These are phyloP conservation scores for Talaromyces funiculosus DNA, from an alignment of 2,329 filamentous ascomycete genomes.

Conservation along the genomic window DNA sequence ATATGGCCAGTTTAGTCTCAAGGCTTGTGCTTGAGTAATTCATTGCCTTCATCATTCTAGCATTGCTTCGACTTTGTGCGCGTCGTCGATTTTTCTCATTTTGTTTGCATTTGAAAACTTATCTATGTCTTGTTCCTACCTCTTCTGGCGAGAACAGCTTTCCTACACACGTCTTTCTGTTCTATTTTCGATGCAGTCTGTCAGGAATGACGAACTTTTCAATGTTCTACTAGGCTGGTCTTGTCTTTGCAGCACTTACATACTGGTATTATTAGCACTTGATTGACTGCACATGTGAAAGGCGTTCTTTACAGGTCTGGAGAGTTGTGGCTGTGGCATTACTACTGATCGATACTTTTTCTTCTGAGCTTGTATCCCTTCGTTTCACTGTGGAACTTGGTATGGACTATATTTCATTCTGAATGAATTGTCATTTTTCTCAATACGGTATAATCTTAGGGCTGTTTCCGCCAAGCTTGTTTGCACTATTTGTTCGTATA, in stretches of 20 bases:
- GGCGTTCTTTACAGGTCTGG: constrained; percentile 7
- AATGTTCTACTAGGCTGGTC: constrained; percentile 1
- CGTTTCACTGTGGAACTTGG: background rate
- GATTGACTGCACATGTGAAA: constrained; percentile 4
- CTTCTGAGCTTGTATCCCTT: background rate
- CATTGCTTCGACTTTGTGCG: constrained; percentile 10
- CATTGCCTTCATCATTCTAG: constrained; percentile 4
- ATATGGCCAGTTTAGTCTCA: constrained; percentile 18
- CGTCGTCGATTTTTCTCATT: constrained; percentile 2
- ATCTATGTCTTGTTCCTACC: constrained; percentile 10
- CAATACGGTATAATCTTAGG: too few relatives aligned
- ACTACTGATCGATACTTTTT: background rate
- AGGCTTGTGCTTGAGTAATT: background rate
- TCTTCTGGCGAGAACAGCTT: background rate
- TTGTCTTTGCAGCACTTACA: constrained; percentile 7
- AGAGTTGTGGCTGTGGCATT: background rate
- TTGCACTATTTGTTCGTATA: constrained; percentile 8
- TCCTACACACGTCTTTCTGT: background rate
- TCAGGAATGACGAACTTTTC: background rate
- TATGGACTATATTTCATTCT: background rate
- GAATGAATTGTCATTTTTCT: too few relatives aligned
- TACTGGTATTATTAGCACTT: constrained; percentile 5
- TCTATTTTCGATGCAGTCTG: background rate
- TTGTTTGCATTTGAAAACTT: background rate
- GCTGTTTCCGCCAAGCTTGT: background rate